Conservation (phyloP, 495 filamentous ascomycete genomes). For the Hypoxylon intermedium region DNA sequence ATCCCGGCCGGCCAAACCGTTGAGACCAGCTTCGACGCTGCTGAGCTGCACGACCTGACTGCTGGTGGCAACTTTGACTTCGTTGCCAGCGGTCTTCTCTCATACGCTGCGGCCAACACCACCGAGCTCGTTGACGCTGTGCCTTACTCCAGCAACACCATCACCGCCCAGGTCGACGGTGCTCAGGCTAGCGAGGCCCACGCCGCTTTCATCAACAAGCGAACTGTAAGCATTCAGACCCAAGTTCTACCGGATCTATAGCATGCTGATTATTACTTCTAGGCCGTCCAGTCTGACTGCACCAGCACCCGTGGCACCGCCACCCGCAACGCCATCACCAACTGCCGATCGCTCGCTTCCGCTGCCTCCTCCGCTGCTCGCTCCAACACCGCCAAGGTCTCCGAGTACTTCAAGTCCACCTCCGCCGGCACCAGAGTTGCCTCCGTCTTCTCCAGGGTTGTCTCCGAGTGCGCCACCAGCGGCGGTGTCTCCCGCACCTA, state of each 20-base stretch:
- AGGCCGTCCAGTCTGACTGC: too few relatives aligned
- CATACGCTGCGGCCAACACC: conserved; percentile 56
- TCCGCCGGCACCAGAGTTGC: conserved; percentile 58
- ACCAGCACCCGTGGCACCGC: conserved; percentile 50
- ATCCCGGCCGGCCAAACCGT: conserved; percentile 64
- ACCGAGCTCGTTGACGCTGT: conserved; percentile 57
- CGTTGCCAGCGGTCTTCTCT: conserved; percentile 56
- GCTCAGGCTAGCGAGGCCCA: conserved; percentile 56
- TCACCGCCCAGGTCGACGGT: conserved; percentile 59
- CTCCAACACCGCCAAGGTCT: conserved; percentile 61
- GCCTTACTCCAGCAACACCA: conserved; percentile 55
- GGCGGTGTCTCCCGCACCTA: conserved; percentile 58
- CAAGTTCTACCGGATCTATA: too few relatives aligned
- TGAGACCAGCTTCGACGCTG: conserved; percentile 64
- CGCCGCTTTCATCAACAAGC: conserved; percentile 56
- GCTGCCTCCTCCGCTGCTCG: conserved; percentile 59
- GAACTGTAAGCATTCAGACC: too few relatives aligned
- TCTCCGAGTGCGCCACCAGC: conserved; percentile 54
- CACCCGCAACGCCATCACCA: conserved; percentile 56
- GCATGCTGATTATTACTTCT: too few relatives aligned
- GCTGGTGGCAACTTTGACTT: conserved; percentile 57
- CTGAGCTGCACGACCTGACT: conserved; percentile 62
- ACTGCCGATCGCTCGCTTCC: conserved; percentile 54
- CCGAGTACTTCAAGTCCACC: conserved; percentile 68
- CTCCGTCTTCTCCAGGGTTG: conserved; percentile 59